Evolutionary conservation across 176 grass and related monocot species (phyloP).

Genomic region (Tillandsia fasciculata): DNA sequence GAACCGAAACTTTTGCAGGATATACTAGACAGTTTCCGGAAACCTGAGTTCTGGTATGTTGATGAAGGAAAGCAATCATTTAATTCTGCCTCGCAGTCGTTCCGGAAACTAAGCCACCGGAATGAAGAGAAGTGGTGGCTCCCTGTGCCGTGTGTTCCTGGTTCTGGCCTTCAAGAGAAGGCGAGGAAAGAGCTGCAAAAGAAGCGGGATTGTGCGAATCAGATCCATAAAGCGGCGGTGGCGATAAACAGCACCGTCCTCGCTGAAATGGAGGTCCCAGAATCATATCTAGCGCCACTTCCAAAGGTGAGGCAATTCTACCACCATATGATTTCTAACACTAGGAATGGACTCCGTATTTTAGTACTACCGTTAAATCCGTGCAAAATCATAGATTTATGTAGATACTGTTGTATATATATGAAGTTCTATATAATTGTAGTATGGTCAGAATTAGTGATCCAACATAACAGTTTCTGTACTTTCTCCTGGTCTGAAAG

Average conservation of each 20-base stretch:
- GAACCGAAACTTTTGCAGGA: conserved; percentile 49
- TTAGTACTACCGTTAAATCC: too few relatives aligned
- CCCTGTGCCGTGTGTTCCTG: conserved; percentile 81
- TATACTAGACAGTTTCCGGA: conserved; percentile 73
- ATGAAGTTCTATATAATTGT: background rate
- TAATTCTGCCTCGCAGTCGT: conserved; percentile 55
- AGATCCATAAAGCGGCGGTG: conserved; percentile 16
- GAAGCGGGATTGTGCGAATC: conserved; percentile 8
- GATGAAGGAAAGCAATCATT: conserved; percentile 73
- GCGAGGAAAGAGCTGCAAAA: conserved; percentile 10
- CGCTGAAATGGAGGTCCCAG: conserved; percentile 13
- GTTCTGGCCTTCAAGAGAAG: conserved; percentile 24
- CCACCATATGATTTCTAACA: background rate
- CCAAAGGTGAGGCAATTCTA: conserved; percentile 5
- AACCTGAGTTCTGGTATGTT: conserved; percentile 91
- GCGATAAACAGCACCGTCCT: conserved; percentile 11
- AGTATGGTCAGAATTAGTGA: background rate
- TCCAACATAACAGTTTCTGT: background rate
- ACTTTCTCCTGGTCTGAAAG: background rate
- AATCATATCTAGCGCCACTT: conserved; percentile 2
- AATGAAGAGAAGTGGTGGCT: conserved; percentile 97
- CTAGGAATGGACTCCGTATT: too few relatives aligned
- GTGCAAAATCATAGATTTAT: background rate
- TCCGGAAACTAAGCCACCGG: conserved; percentile 48
- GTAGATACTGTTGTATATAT: too few relatives aligned